Evolutionary conservation across 345 rosid genomes (phyloP).

Genomic region (Arabis alpina): DNA sequence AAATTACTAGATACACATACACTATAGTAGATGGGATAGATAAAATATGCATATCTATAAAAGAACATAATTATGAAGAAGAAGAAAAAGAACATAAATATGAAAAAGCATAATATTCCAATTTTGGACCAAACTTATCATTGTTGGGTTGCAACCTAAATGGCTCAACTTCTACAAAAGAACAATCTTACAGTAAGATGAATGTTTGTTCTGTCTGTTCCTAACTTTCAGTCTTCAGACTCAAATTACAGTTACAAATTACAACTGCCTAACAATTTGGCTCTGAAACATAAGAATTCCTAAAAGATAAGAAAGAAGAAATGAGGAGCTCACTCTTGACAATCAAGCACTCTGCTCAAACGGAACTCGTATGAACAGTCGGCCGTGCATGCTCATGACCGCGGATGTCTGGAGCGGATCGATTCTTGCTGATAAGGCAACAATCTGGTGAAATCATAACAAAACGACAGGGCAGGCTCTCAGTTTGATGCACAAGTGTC

Average conservation of each 20-base stretch:
- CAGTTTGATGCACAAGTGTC: conserved; percentile 1
- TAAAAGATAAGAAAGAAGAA: conserved; percentile 27
- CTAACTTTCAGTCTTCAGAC: conserved; percentile 7
- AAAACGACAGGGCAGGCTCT: not conserved
- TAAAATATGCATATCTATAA: not conserved
- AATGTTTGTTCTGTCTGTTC: conserved; percentile 23
- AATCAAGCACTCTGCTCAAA: conserved; percentile 53
- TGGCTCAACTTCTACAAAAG: conserved; percentile 16
- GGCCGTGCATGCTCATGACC: conserved; percentile 78
- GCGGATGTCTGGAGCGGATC: conserved; percentile 79
- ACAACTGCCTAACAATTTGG: conserved; percentile 33
- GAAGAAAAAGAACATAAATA: not conserved
- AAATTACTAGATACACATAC: not conserved
- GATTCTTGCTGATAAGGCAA: conserved; percentile 71
- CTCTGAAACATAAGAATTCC: conserved; percentile 23
- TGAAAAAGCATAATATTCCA: conserved; percentile 17
- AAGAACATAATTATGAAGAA: not conserved
- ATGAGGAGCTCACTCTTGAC: conserved; percentile 31
- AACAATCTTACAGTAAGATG: conserved; percentile 33
- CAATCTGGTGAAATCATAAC: conserved; percentile 53
- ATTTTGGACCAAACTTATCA: conserved; percentile 26
- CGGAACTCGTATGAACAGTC: conserved; percentile 67
- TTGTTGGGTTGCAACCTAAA: conserved; percentile 8
- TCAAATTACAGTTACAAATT: conserved; percentile 27
- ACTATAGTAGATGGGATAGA: conserved; percentile 14